Evolutionary conservation across 2,329 filamentous ascomycete genomes (phyloP).

Genomic region (Claviceps pusilla): DNA sequence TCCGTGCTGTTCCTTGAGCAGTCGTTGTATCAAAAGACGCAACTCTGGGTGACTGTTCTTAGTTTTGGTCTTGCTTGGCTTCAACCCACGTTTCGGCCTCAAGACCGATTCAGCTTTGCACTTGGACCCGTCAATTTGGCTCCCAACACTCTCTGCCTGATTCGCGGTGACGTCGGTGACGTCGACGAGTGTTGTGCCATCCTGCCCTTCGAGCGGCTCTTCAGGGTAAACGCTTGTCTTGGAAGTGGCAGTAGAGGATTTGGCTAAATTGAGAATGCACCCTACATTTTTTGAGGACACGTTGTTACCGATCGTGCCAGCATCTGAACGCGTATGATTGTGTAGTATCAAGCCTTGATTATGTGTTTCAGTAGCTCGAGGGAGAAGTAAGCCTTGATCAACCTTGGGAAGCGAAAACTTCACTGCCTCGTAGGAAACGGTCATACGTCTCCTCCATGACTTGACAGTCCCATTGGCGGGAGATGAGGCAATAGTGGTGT

Average conservation of each 20-base stretch:
- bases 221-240: not conserved
- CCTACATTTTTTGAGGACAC: not conserved
- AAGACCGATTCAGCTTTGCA: not conserved
- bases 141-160: not conserved
- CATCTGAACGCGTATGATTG: not conserved
- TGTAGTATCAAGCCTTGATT: not conserved
- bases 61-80: not conserved
- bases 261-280: not conserved
- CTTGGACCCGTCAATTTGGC: not conserved
- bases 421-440: not conserved
- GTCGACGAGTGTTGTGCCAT: not conserved
- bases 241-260: not conserved
- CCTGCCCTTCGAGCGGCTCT: not conserved
- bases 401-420: not conserved
- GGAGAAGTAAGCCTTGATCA: conserved; percentile 2
- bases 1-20: conserved; percentile 22
- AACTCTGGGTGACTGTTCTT: not conserved
- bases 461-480: not conserved
- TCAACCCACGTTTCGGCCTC: not conserved
- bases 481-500: not conserved
- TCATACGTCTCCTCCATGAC: conserved; percentile 1
- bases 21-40: conserved; percentile 13
- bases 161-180: not conserved
- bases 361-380: not conserved
- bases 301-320: not conserved